phyloP scores from a whole-genome alignment of 306 rosid species.

The Alnus glutinosa region DNA sequence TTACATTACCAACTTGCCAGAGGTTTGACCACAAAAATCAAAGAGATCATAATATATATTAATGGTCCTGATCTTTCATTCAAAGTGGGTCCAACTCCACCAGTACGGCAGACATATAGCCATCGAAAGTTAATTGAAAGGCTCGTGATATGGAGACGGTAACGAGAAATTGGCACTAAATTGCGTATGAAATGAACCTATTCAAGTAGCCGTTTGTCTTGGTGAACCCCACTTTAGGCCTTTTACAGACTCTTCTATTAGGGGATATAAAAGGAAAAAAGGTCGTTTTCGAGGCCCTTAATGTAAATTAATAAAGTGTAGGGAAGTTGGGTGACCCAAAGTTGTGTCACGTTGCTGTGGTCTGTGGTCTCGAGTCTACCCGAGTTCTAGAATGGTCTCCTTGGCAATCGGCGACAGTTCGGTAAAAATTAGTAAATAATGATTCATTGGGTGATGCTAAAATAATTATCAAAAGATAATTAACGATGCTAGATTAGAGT shows the following conservation, averaged over 20 bases:
- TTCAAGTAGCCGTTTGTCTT: slow-evolving; percentile 40
- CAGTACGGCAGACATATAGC: neutral
- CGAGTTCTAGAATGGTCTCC: too few relatives aligned
- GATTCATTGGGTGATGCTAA: too few relatives aligned
- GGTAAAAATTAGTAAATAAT: too few relatives aligned
- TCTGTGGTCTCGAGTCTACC: too few relatives aligned
- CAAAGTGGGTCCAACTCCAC: slow-evolving; percentile 6
- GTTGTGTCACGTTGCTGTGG: too few relatives aligned
- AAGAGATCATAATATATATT: neutral
- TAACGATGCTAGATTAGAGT: neutral
- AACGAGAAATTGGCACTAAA: slow-evolving; percentile 19
- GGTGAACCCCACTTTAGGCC: slow-evolving; percentile 28
- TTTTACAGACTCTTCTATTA: neutral
- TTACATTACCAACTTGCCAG: neutral
- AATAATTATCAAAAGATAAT: too few relatives aligned
- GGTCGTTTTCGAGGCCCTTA: neutral
- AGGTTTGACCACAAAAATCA: neutral
- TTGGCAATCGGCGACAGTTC: too few relatives aligned
- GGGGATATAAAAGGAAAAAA: neutral
- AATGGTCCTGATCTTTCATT: slow-evolving; percentile 10
- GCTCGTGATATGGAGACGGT: neutral
- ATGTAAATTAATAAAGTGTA: neutral
- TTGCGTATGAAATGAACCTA: slow-evolving; percentile 30
- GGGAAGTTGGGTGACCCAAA: neutral
- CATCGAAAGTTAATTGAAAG: neutral